Conservation (phyloP, 2,329 filamentous ascomycete species). For the Talaromyces verruculosus region DNA sequence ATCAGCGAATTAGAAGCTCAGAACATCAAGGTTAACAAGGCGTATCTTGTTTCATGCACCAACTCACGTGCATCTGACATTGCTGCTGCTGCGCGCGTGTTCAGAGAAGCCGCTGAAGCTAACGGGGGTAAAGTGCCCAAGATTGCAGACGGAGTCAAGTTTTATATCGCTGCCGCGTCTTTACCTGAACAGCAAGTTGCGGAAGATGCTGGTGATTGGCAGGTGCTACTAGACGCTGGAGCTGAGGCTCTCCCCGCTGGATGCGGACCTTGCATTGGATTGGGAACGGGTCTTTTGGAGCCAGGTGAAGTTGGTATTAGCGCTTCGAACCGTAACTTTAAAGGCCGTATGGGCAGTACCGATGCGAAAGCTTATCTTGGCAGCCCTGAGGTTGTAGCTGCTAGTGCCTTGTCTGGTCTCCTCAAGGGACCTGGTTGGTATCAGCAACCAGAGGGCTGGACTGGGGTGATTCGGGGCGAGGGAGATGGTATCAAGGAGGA, state of each 20-base stretch:
- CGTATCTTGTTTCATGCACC: slow-evolving; percentile 87
- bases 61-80: slow-evolving; percentile 82
- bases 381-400: slow-evolving; percentile 87
- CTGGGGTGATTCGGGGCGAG: slow-evolving; percentile 62
- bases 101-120: slow-evolving; percentile 68
- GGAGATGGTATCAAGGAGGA: slow-evolving; percentile 65
- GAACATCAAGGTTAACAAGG: slow-evolving; percentile 76
- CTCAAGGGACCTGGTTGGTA: slow-evolving; percentile 73
- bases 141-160: slow-evolving; percentile 72
- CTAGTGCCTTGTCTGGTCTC: slow-evolving; percentile 67
- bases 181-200: slow-evolving; percentile 71
- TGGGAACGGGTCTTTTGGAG: slow-evolving; percentile 76
- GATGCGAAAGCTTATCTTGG: slow-evolving; percentile 82
- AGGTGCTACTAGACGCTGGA: slow-evolving; percentile 76
- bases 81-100: slow-evolving; percentile 77
- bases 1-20: slow-evolving; percentile 69
- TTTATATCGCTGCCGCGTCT: slow-evolving; percentile 90
- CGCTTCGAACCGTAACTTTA: slow-evolving; percentile 85
- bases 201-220: slow-evolving; percentile 83
- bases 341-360: slow-evolving; percentile 81
- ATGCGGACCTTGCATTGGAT: slow-evolving; percentile 83
- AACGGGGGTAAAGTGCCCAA: slow-evolving; percentile 64
- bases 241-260: slow-evolving; percentile 68
- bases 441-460: slow-evolving; percentile 67
- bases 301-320: slow-evolving; percentile 82